A percentile compares a stretch with the other conserved stretches of the same genome.
These are phyloP conservation scores for Puya raimondii DNA, from an alignment of 176 grass and related monocot genomes.

Conservation along the genomic window DNA sequence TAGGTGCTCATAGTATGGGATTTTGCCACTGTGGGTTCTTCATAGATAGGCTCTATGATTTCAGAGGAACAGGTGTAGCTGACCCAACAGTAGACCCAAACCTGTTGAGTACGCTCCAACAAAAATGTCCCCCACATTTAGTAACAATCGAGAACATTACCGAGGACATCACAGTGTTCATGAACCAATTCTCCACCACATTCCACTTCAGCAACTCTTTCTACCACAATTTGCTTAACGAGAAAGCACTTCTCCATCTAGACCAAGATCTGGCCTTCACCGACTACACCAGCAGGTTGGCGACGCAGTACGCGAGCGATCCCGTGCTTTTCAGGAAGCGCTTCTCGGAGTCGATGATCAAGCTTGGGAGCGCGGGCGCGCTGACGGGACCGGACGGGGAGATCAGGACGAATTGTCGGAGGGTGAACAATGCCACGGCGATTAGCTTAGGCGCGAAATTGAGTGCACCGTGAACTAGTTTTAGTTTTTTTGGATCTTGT, in stretches of 20 bases:
- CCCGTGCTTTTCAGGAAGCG: conserved; percentile 15
- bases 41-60: conserved; percentile 24
- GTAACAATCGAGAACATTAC: conserved; percentile 19
- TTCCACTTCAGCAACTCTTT: conserved; percentile 28
- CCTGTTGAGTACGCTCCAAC: conserved; percentile 11
- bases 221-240: conserved; percentile 21
- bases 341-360: conserved; percentile 38
- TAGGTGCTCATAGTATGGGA: conserved; percentile 43
- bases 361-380: conserved; percentile 25
- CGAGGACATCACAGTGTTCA: conserved; percentile 20
- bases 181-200: conserved; percentile 23
- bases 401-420: conserved; percentile 34
- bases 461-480: background rate
- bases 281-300: background rate
- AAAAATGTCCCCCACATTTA: conserved; percentile 18
- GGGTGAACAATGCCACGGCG: conserved; percentile 6
- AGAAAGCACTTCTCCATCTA: conserved; percentile 20
- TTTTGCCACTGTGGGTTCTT: conserved; percentile 44
- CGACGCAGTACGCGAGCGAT: background rate
- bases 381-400: conserved; percentile 24
- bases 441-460: background rate
- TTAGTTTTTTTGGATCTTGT: background rate
- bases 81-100: conserved; percentile 19
- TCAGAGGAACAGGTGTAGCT: background rate
- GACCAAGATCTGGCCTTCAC: conserved; percentile 33